These are phyloP conservation scores for Malbranchea zuffiana DNA, from an alignment of 2,329 filamentous ascomycete genomes.

Conservation along the genomic window DNA sequence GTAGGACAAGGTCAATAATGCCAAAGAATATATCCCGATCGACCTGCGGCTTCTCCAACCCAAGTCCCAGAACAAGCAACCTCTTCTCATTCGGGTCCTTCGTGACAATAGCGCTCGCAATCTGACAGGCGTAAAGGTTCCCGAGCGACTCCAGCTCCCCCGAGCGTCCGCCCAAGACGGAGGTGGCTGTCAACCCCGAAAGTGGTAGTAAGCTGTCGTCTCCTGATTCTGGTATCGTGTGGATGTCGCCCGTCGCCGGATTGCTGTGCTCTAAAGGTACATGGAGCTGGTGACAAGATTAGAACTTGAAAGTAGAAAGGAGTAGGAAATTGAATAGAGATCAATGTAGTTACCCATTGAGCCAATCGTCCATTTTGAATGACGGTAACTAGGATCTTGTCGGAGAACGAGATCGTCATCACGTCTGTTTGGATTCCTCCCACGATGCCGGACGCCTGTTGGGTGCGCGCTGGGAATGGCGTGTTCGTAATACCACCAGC, in stretches of 20 bases:
- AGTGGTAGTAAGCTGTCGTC: slow-evolving; percentile 59
- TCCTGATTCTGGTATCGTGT: slow-evolving; percentile 28
- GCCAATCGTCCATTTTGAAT: slow-evolving; percentile 74
- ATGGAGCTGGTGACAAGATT: slow-evolving; percentile 20
- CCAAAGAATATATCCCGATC: slow-evolving; percentile 35
- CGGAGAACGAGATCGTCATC: slow-evolving; percentile 62
- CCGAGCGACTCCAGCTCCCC: slow-evolving; percentile 70
- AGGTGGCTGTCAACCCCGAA: slow-evolving; percentile 72
- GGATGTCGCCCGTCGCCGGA: slow-evolving; percentile 27
- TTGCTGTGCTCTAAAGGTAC: slow-evolving; percentile 27
- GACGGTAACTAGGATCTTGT: slow-evolving; percentile 84
- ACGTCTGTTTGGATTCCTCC: slow-evolving; percentile 62
- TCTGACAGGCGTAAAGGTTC: slow-evolving; percentile 79
- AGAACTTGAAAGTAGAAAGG: slow-evolving; percentile 2
- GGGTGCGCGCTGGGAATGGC: slow-evolving; percentile 59
- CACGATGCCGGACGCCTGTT: slow-evolving; percentile 50
- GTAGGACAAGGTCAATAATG: slow-evolving; percentile 34
- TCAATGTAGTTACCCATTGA: slow-evolving; percentile 63
- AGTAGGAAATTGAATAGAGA: background rate
- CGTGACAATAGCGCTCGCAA: slow-evolving; percentile 67
- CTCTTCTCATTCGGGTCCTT: slow-evolving; percentile 54
- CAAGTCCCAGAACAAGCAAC: slow-evolving; percentile 49
- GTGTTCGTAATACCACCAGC: too few species aligned
- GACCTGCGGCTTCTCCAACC: slow-evolving; percentile 38
- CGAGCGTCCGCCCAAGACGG: slow-evolving; percentile 72